Conservation (phyloP, 441 rosid species). For the Sinapis alba region DNA sequence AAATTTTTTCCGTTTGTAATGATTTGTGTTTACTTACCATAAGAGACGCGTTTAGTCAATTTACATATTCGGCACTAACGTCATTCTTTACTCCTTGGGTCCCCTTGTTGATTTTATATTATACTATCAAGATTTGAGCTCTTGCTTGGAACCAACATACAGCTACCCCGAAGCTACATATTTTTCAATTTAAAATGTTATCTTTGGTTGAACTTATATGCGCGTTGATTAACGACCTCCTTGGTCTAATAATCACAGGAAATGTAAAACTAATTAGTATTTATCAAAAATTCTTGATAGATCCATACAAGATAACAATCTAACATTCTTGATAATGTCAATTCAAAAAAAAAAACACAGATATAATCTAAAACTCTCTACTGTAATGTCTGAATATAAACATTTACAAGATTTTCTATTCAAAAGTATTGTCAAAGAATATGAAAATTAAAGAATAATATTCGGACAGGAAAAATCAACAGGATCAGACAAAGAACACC, state of each 20-base stretch:
- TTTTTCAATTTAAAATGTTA: background rate
- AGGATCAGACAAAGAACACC: slow-evolving; percentile 5
- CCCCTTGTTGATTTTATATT: background rate
- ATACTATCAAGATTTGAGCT: background rate
- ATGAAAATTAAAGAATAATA: background rate
- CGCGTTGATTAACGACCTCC: background rate
- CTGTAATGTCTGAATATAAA: background rate
- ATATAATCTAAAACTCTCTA: background rate
- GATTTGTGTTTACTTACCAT: background rate
- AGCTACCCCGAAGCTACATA: background rate
- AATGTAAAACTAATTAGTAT: background rate
- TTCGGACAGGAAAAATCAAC: slow-evolving; percentile 2
- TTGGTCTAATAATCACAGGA: background rate
- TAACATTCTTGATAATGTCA: slow-evolving; percentile 13
- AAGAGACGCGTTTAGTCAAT: background rate
- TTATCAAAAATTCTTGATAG: slow-evolving; percentile 7
- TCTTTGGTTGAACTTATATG: background rate
- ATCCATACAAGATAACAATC: background rate
- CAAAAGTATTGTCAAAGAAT: slow-evolving; percentile 17
- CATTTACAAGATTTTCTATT: slow-evolving; percentile 1
- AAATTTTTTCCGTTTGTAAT: background rate
- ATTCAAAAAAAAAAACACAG: background rate
- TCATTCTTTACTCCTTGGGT: background rate
- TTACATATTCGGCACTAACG: background rate
- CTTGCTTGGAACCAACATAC: slow-evolving; percentile 10